Conservation (phyloP, 1,139 yeast genomes). For the Blastobotrys raffinosifermentans region DNA sequence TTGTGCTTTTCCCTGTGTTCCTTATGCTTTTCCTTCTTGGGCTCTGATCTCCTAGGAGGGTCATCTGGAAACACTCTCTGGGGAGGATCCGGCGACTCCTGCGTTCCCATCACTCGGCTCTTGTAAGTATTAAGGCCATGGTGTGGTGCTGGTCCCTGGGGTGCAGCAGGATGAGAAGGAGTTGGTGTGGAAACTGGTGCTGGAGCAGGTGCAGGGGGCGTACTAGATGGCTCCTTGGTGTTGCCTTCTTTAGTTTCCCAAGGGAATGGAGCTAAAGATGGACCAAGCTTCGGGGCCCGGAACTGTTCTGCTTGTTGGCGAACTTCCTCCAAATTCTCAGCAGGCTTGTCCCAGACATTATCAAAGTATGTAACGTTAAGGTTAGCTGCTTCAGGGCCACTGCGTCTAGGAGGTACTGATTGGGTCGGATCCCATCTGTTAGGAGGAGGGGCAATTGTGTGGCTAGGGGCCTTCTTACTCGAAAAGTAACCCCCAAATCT, state of each 20-base stretch:
- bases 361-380: constrained; percentile 23
- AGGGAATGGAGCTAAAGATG: constrained; percentile 10
- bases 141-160: not conserved
- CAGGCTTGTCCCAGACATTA: constrained; percentile 29
- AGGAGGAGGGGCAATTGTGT: constrained; percentile 27
- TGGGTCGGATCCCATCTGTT: constrained; percentile 40
- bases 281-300: constrained; percentile 6
- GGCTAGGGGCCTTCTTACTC: not conserved
- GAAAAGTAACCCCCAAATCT: constrained; percentile 11
- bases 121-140: not conserved
- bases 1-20: no score
- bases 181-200: not conserved
- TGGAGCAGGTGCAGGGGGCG: not conserved
- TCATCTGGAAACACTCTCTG: constrained; percentile 18
- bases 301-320: not conserved
- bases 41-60: not conserved
- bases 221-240: not conserved
- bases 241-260: constrained; percentile 8
- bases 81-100: constrained; percentile 11
- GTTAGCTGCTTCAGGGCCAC: constrained; percentile 38
- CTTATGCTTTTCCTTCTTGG: not conserved
- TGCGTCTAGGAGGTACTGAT: constrained; percentile 37
- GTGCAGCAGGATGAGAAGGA: not conserved
- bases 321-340: constrained; percentile 2
- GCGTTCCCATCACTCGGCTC: constrained; percentile 6